Evolutionary conservation across 108 stramenopile genomes (phyloP).

Genomic region (Nannochloropsis oceanica): DNA sequence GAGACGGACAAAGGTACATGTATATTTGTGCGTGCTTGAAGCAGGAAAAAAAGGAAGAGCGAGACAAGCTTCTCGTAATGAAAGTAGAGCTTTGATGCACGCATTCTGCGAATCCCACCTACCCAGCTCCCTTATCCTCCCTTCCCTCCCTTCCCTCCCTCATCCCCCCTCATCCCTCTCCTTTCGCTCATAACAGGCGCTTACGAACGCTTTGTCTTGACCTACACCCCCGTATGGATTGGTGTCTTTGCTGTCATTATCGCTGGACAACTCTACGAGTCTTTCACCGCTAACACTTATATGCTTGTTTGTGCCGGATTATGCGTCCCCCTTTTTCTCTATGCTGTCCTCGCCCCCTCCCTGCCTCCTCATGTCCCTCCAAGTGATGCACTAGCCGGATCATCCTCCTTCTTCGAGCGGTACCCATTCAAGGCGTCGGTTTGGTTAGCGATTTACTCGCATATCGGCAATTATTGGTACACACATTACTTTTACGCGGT

Average conservation of each 20-base stretch:
- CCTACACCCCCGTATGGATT: slow-evolving; percentile 35
- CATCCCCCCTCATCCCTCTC: neutral
- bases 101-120: neutral
- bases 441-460: slow-evolving; percentile 71
- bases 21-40: neutral
- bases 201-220: slow-evolving; percentile 35
- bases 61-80: neutral
- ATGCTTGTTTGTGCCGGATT: slow-evolving; percentile 11
- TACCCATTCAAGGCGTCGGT: slow-evolving; percentile 78
- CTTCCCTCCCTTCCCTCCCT: no score
- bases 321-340: slow-evolving; percentile 9
- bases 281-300: slow-evolving; percentile 26
- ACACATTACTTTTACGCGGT: slow-evolving; percentile 86
- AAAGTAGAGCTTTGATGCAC: neutral
- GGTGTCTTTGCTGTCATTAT: slow-evolving; percentile 32
- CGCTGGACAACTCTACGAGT: slow-evolving; percentile 27
- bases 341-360: neutral
- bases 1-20: neutral
- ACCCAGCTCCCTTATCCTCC: neutral
- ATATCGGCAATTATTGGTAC: slow-evolving; percentile 94
- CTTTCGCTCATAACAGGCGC: neutral
- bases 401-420: slow-evolving; percentile 49
- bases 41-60: neutral
- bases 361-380: neutral
- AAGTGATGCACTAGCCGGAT: slow-evolving; percentile 41